Evolutionary conservation across 495 filamentous ascomycete species (phyloP), one percentile per base, ranked within the genome.

Genomic region (Tuber borchii): DNA sequence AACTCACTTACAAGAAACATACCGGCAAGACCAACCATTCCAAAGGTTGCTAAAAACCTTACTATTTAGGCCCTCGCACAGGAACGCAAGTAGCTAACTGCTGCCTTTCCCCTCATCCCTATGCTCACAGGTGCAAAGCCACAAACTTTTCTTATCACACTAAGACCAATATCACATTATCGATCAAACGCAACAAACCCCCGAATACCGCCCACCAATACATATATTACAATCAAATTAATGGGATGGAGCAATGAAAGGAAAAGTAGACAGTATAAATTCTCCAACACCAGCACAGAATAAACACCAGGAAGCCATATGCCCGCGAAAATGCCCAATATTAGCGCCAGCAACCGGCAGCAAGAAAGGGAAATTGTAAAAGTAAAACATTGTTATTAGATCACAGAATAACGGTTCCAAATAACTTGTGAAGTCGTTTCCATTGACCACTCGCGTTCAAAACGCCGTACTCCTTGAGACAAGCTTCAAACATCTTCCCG

Each of bases 401-500:
- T 65, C 14, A 79, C 70, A 72, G 31, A 73, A 89, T 88, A 34
- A 83, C 83, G 8, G 87, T 88, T 42, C 83, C 84, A 76, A 86
- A 88, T 75, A 90, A 79, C 43, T 82, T 84, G 75, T 87, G 88
- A 48, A 84, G 83, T 76, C 85, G 85, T 78, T 88, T 86, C 87
- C 87, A 88, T 10, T 85, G 48, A 45, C 71, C 76, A 20, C 70
- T 56, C 5, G 44, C 69, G 44, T 43, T 85, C 20, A 37, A 77
- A 48, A 89, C 83, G 1, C 88, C 88, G 74, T 89, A 89, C 74
- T 90, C 88, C 74, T 87, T 86, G 39, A 90, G 34, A 70, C 82
- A 84, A 68, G 85, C 84, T n/a, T 82, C 74, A 43, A 85, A 85
- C 78, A 82, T 77, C 72, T 81, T 80, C 34, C 72, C 68, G 17